Evolutionary conservation across 257 asterid genomes (phyloP).

Genomic region (Marsdenia floribunda): DNA sequence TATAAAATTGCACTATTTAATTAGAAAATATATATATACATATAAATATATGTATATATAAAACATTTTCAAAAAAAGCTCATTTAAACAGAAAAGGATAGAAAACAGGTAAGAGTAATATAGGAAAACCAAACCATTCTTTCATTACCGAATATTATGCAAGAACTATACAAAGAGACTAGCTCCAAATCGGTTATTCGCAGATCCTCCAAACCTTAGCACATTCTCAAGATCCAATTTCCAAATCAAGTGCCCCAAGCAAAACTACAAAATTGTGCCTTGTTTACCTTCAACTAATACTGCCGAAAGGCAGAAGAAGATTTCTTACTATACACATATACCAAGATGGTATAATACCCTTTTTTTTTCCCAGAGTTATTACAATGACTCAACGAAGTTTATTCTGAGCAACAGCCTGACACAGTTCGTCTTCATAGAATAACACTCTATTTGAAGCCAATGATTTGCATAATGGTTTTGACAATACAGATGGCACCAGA

Average conservation of each 20-base stretch:
- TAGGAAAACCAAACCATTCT: neutral
- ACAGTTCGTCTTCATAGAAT: constrained; percentile 85
- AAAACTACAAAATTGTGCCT: constrained; percentile 34
- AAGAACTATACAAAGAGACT: constrained; percentile 14
- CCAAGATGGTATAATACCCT: constrained; percentile 9
- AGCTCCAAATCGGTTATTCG: constrained; percentile 18
- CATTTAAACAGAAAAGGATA: neutral
- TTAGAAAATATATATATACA: no score
- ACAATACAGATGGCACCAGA: constrained; percentile 61
- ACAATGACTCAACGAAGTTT: constrained; percentile 56
- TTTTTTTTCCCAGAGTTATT: neutral
- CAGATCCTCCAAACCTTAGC: constrained; percentile 17
- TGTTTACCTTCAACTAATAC: constrained; percentile 14
- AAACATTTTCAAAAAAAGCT: neutral
- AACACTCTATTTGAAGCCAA: constrained; percentile 79
- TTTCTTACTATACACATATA: constrained; percentile 32
- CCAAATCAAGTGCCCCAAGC: constrained; percentile 18
- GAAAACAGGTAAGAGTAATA: no score
- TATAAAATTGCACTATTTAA: no score
- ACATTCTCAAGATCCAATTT: constrained; percentile 14
- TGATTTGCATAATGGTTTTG: constrained; percentile 68
- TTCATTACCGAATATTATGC: constrained; percentile 4
- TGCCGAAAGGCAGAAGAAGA: neutral
- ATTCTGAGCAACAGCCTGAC: constrained; percentile 97
- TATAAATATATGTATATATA: no score